Base-by-base conservation (phyloP, 1,284 basidiomycete species). In the Cutaneotrichosporon cavernicola region DNA sequence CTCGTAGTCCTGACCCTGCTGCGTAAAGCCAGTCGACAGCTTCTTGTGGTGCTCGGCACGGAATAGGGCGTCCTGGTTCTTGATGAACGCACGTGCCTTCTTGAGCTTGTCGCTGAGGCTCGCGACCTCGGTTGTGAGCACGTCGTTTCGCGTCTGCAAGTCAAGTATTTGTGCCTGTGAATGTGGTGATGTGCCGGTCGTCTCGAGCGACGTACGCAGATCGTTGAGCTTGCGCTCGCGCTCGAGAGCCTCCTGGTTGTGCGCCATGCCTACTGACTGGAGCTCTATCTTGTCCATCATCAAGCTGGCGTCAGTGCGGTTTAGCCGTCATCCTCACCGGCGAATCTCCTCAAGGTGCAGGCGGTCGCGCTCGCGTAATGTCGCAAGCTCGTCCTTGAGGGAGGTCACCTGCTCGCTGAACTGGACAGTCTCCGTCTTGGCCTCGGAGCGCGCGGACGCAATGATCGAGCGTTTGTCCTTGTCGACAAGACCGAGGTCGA, bases 291-390 rank as follows among this genome's bases (percentile, higher is more conserved):
- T 97, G 77, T 97, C 95, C 62, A 96, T 83, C 2, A 98, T 82
- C 43, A 97, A 83, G 6, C 80, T 70, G 53, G 72, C 14, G n/a
- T 60, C 11, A 58, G 56, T n/a, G 43, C 5, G 18, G 18, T 9
- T n/a, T 4, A 3, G 5, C 8, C 4, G 14, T 7, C 30, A 34
- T 11, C 13, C 67, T 38, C 26, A 76, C 75, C 69, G 85, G 71
- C 94, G 93, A 75, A 94, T 87, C 78, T 96, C 92, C 80, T 95
- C 92, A 50, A 94, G 86, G 73, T 95, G 91, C 88, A 94, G 91
- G 72, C 88, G 85, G 76, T 90, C 91, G 84, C 92, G 93, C 71
- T 96, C 92, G 50, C 82, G 82, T 4, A 91, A 83, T 31, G 89
- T 88, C 64, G 85, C 86, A 73, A 92, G 85, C 70, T 90, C 87